Conservation (phyloP, 2,329 filamentous ascomycete genomes). For the Zarea fungicola region DNA sequence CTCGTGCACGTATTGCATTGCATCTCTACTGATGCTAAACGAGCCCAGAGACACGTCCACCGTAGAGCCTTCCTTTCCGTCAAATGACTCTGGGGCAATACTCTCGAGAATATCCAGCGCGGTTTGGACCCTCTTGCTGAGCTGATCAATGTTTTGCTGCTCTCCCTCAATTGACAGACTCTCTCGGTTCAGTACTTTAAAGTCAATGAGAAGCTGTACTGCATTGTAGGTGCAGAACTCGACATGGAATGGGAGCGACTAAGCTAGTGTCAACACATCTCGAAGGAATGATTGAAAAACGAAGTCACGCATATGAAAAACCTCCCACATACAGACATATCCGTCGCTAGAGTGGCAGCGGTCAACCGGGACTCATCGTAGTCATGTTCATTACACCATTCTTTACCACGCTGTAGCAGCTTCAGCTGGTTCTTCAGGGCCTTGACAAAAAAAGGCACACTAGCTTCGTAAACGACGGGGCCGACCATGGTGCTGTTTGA, state of each 20-base stretch:
- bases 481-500: conserved; percentile 3
- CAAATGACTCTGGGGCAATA: conserved; percentile 5
- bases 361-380: conserved; percentile 1
- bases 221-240: conserved; percentile 10
- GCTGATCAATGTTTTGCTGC: conserved; percentile 6
- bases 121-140: conserved; percentile 4
- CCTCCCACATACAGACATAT: conserved; percentile 3
- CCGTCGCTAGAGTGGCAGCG: conserved; percentile 3
- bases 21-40: conserved; percentile 1
- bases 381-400: conserved; percentile 3
- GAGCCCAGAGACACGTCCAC: conserved; percentile 6
- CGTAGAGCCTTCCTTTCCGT: not conserved
- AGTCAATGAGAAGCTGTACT: conserved; percentile 6
- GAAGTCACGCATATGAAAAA: not conserved
- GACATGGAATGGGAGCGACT: conserved; percentile 10
- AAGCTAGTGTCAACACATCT: not conserved
- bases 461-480: conserved; percentile 10
- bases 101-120: conserved; percentile 7
- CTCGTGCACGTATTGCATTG: conserved; percentile 9
- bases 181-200: conserved; percentile 3
- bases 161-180: conserved; percentile 9
- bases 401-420: conserved; percentile 3
- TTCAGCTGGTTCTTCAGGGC: conserved; percentile 9
- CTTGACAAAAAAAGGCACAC: conserved; percentile 7
- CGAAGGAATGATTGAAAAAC: not conserved